A percentile compares a stretch with the other conserved stretches of the same genome.
These are phyloP conservation scores for Boletus rubescentipes DNA, from an alignment of 768 basidiomycete species.

Conservation along the genomic window DNA sequence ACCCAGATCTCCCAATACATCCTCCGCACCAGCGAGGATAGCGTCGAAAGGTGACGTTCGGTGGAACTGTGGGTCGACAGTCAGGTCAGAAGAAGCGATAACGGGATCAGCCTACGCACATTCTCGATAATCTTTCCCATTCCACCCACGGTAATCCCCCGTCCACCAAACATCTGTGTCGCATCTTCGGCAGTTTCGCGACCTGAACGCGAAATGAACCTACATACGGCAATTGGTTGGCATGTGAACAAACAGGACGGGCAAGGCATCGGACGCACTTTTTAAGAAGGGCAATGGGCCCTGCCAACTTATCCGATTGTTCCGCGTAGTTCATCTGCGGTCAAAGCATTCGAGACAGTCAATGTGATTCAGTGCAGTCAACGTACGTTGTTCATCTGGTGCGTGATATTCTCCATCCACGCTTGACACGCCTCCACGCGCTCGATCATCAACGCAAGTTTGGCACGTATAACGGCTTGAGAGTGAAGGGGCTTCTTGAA, in stretches of 20 bases:
- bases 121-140: slow-evolving; percentile 87
- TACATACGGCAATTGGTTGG: slow-evolving; percentile 25
- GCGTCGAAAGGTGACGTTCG: slow-evolving; percentile 83
- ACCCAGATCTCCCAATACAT: slow-evolving; percentile 71
- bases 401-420: slow-evolving; percentile 88
- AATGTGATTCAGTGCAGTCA: not conserved
- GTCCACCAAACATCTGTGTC: slow-evolving; percentile 85
- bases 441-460: slow-evolving; percentile 88
- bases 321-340: slow-evolving; percentile 81
- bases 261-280: slow-evolving; percentile 49
- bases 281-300: slow-evolving; percentile 85
- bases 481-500: slow-evolving; percentile 84
- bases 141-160: slow-evolving; percentile 81
- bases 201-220: slow-evolving; percentile 61
- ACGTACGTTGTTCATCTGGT: slow-evolving; percentile 87
- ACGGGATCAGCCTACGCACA: slow-evolving; percentile 49
- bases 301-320: slow-evolving; percentile 85
- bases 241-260: not conserved
- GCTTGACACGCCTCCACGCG: slow-evolving; percentile 82
- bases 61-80: slow-evolving; percentile 53
- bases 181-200: slow-evolving; percentile 63
- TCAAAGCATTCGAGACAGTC: not conserved
- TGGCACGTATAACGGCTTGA: slow-evolving; percentile 86
- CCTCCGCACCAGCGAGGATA: slow-evolving; percentile 78
- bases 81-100: not conserved